Conservation (phyloP, 2,329 filamentous ascomycete species). For the Herpotrichia juniperi region DNA sequence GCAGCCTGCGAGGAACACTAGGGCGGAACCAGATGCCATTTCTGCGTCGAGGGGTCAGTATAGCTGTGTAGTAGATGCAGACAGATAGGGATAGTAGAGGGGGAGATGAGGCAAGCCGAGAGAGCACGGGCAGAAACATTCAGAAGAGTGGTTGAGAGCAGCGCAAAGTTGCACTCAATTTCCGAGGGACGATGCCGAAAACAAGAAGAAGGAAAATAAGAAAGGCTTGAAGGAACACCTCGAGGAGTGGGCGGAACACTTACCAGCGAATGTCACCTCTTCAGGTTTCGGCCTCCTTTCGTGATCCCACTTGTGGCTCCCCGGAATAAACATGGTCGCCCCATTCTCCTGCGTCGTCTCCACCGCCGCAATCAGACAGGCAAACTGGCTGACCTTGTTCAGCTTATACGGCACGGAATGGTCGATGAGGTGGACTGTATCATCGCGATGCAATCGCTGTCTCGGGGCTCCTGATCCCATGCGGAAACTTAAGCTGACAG, state of each 20-base stretch:
- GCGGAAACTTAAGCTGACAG: slow-evolving; percentile 32
- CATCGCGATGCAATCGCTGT: slow-evolving; percentile 39
- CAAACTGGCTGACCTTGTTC: slow-evolving; percentile 28
- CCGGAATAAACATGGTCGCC: slow-evolving; percentile 42
- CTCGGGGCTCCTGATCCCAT: slow-evolving; percentile 37
- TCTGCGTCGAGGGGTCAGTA: slow-evolving; percentile 23
- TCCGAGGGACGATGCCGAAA: no score
- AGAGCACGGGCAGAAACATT: no score
- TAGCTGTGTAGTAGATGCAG: background rate
- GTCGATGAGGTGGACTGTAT: slow-evolving; percentile 35
- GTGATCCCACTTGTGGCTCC: slow-evolving; percentile 40
- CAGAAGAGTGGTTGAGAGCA: no score
- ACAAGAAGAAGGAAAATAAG: background rate
- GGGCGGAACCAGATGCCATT: slow-evolving; percentile 43
- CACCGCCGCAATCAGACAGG: slow-evolving; percentile 34
- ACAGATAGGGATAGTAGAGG: background rate
- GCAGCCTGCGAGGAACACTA: slow-evolving; percentile 43
- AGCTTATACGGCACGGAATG: slow-evolving; percentile 23
- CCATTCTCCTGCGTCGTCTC: slow-evolving; percentile 37
- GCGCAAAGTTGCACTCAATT: no score
- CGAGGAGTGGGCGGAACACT: no score
- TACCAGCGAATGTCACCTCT: slow-evolving; percentile 43
- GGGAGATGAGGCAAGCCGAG: background rate
- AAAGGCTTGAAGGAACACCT: no score
- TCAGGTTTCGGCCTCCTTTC: slow-evolving; percentile 26